phyloP scores from a whole-genome alignment of 345 rosid genomes.

The Bruguiera parviflora region DNA sequence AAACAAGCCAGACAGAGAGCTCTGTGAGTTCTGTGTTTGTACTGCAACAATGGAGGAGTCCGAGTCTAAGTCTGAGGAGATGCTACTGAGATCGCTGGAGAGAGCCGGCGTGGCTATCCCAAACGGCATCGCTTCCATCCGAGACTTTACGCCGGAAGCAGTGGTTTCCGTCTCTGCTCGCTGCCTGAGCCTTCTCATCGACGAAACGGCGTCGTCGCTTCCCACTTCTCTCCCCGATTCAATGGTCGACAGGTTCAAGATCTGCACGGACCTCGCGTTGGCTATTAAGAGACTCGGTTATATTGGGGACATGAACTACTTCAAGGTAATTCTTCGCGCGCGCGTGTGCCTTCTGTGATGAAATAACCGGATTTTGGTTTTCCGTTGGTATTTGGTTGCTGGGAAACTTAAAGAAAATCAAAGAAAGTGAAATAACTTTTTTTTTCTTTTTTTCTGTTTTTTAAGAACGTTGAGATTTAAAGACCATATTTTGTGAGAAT shows the following conservation, averaged over 20 bases:
- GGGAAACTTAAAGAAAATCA: neutral
- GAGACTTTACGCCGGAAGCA: constrained; percentile 38
- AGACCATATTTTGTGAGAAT: no score
- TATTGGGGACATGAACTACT: constrained; percentile 52
- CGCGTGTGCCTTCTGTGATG: neutral
- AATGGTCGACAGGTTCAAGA: constrained; percentile 49
- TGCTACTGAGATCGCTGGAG: constrained; percentile 41
- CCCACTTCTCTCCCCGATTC: constrained; percentile 41
- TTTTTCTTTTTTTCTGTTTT: neutral
- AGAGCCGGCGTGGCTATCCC: constrained; percentile 55
- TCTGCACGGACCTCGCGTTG: constrained; percentile 54
- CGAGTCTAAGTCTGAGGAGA: constrained; percentile 8
- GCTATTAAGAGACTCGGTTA: constrained; percentile 60
- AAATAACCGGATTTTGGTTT: neutral
- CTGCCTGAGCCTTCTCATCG: constrained; percentile 51
- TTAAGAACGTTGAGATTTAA: no score
- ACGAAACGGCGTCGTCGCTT: constrained; percentile 24
- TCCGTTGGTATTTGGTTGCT: neutral
- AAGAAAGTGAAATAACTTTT: neutral
- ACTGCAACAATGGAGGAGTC: constrained; percentile 35
- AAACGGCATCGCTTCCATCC: constrained; percentile 31
- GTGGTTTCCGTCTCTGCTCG: constrained; percentile 60
- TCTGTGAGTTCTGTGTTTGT: no score
- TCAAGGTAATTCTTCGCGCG: constrained; percentile 39
- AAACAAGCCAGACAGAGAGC: no score